These are phyloP conservation scores for Chaetomium olivaceum DNA, from an alignment of 2,329 filamentous ascomycete species.

Conservation along the genomic window DNA sequence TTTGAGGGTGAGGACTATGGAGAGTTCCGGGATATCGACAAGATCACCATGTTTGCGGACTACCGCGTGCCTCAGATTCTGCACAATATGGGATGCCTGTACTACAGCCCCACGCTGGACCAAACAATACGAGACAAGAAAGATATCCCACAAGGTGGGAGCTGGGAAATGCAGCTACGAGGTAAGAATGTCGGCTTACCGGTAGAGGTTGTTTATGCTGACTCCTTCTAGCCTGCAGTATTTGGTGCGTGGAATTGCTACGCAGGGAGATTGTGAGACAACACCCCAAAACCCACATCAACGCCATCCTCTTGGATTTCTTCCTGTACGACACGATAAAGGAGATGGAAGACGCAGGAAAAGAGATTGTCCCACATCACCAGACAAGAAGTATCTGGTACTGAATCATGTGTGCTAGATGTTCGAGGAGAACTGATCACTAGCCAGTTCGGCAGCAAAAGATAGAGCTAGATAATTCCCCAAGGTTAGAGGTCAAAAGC, in stretches of 20 bases:
- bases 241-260: conserved; percentile 94
- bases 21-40: conserved; percentile 84
- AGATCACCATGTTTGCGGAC: conserved; percentile 98
- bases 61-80: conserved; percentile 96
- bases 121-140: conserved; percentile 65
- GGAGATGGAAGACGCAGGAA: conserved; percentile 66
- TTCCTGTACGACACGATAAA: conserved; percentile 96
- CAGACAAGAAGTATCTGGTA: conserved; percentile 95
- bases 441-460: neutral
- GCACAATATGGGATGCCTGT: conserved; percentile 76
- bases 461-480: conserved; percentile 7
- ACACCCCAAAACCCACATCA: conserved; percentile 71
- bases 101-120: conserved; percentile 79
- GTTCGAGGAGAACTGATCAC: neutral
- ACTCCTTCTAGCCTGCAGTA: conserved; percentile 69
- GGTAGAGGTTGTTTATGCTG: neutral
- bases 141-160: conserved; percentile 68
- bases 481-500: neutral
- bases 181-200: conserved; percentile 48
- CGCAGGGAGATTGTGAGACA: conserved; percentile 72
- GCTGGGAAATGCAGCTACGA: conserved; percentile 84
- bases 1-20: conserved; percentile 82
- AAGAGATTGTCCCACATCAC: conserved; percentile 74
- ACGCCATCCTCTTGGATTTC: conserved; percentile 95
- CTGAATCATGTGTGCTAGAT: conserved; percentile 43